Conservation (phyloP, 345 rosid species). For the Geranium rotundifolium region DNA sequence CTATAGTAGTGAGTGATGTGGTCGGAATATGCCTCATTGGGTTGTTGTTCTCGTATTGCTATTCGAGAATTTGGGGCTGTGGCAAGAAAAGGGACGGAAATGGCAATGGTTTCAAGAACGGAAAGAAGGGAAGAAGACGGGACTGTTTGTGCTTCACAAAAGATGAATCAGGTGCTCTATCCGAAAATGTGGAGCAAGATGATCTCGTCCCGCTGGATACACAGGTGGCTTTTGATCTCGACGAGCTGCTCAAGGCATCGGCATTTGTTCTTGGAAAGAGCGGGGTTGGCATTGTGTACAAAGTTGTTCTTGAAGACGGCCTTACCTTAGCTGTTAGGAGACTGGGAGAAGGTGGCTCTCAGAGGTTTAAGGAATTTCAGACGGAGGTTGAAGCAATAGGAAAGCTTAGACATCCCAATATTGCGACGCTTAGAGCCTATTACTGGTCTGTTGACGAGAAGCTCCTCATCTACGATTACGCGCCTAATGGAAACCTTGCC, state of each 20-base stretch:
- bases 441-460: no score
- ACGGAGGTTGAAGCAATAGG: no score
- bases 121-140: slow-evolving; percentile 32
- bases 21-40: slow-evolving; percentile 82
- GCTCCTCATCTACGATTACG: no score
- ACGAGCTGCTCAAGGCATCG: slow-evolving; percentile 88
- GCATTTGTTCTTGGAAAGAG: slow-evolving; percentile 97
- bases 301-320: slow-evolving; percentile 90
- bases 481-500: no score
- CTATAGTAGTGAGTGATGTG: slow-evolving; percentile 67
- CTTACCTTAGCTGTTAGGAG: slow-evolving; percentile 77
- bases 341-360: slow-evolving; percentile 28
- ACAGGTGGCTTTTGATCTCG: slow-evolving; percentile 76
- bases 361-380: no score
- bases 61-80: slow-evolving; percentile 44
- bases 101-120: slow-evolving; percentile 43
- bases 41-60: slow-evolving; percentile 75
- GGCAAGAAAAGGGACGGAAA: slow-evolving; percentile 28
- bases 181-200: slow-evolving; percentile 67
- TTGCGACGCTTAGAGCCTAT: no score
- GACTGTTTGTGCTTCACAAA: slow-evolving; percentile 70
- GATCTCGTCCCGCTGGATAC: slow-evolving; percentile 70
- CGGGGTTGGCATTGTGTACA: slow-evolving; percentile 91
- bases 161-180: slow-evolving; percentile 64
- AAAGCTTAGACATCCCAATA: no score